These are phyloP conservation scores for slime mould (Dictyostelium discoideum) DNA, from an alignment of 78 protist genomes.

Conservation along the genomic window DNA sequence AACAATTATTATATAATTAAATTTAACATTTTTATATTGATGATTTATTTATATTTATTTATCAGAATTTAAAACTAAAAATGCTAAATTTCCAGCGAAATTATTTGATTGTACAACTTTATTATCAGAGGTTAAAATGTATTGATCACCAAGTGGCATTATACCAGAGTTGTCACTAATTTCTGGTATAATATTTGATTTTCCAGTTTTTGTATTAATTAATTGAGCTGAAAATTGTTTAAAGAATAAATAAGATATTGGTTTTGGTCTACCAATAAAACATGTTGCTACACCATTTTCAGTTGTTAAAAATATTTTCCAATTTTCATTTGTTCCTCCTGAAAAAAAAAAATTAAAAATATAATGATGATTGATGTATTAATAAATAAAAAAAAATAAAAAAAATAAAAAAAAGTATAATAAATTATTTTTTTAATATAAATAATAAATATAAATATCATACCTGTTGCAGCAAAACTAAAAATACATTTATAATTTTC, in stretches of 20 bases:
- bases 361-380: no score
- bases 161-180: conserved; percentile 20
- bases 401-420: no score
- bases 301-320: neutral
- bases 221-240: conserved; percentile 20
- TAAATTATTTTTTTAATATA: no score
- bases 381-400: neutral
- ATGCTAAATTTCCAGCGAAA: neutral
- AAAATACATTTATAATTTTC: conserved; percentile 30
- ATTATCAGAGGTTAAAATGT: neutral
- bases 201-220: neutral
- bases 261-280: conserved; percentile 43
- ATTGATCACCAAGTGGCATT: conserved; percentile 9
- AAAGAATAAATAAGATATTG: conserved; percentile 37
- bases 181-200: neutral
- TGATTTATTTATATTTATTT: neutral
- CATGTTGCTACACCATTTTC: neutral
- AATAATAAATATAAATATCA: neutral
- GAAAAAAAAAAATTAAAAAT: no score
- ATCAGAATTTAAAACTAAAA: neutral
- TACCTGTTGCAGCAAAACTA: neutral
- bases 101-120: neutral
- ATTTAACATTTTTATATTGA: no score
- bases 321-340: conserved; percentile 54
- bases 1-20: no score